phyloP scores from a whole-genome alignment of 2,329 filamentous ascomycete species.

The Huntiella savannae region DNA sequence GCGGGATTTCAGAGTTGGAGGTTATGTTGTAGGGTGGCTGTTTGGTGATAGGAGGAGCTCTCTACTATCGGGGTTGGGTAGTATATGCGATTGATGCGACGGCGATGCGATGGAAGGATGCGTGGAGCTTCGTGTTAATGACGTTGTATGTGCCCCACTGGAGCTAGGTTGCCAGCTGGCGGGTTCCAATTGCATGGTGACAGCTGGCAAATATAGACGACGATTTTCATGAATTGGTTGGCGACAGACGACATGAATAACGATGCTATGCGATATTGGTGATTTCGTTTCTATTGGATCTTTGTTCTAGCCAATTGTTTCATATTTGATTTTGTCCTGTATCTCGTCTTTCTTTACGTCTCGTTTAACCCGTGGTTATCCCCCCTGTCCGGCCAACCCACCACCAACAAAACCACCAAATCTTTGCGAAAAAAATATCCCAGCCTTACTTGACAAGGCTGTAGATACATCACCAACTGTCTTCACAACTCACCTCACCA shows the following conservation, averaged over 20 bases:
- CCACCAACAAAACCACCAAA: conserved; percentile 4
- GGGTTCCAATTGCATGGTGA: background rate
- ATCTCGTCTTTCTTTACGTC: background rate
- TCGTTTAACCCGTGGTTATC: background rate
- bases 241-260: background rate
- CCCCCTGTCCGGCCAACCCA: background rate
- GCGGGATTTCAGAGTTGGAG: conserved; percentile 17
- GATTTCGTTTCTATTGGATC: background rate
- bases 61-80: conserved; percentile 58
- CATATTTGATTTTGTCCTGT: background rate
- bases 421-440: conserved; percentile 8
- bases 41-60: conserved; percentile 42
- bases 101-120: background rate
- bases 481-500: background rate
- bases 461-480: conserved; percentile 21
- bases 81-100: background rate
- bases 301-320: background rate
- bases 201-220: conserved; percentile 2
- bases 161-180: background rate
- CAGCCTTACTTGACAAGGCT: conserved; percentile 11
- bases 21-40: background rate
- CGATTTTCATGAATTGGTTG: no score
- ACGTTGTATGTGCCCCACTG: conserved; percentile 9
- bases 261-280: background rate
- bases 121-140: conserved; percentile 2